phyloP scores from a whole-genome alignment of 2,329 filamentous ascomycete genomes.

The Fusarium sp. region DNA sequence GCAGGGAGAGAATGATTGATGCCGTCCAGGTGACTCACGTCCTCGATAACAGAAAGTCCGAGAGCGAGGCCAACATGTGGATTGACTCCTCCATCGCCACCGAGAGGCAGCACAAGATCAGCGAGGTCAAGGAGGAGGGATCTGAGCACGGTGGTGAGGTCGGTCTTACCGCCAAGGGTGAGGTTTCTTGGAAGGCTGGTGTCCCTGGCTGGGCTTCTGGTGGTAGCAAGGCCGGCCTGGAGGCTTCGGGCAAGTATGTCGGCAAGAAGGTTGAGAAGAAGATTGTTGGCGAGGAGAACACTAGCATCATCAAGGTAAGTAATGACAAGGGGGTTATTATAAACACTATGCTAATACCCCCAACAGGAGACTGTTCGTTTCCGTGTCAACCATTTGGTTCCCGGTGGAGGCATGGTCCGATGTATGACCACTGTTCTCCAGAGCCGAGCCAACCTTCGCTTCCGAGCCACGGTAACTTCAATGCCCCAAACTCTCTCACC shows the following conservation, averaged over 20 bases:
- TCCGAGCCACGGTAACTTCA: background rate
- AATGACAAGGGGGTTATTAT: fast-evolving
- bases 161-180: background rate
- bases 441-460: background rate
- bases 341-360: background rate
- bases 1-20: background rate
- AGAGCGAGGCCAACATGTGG: background rate
- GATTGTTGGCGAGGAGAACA: background rate
- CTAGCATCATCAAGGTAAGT: background rate
- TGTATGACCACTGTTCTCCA: background rate
- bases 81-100: background rate
- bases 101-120: background rate
- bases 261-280: background rate
- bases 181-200: background rate
- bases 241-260: background rate
- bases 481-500: fast-evolving
- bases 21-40: background rate
- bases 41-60: background rate
- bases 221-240: background rate
- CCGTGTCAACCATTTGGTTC: background rate
- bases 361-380: background rate
- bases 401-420: background rate
- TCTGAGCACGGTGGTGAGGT: background rate
- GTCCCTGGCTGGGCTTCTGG: background rate
- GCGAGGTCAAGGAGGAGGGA: background rate